These are phyloP conservation scores for Clonostachys rosea DNA, from an alignment of 2,329 filamentous ascomycete genomes.

Conservation along the genomic window DNA sequence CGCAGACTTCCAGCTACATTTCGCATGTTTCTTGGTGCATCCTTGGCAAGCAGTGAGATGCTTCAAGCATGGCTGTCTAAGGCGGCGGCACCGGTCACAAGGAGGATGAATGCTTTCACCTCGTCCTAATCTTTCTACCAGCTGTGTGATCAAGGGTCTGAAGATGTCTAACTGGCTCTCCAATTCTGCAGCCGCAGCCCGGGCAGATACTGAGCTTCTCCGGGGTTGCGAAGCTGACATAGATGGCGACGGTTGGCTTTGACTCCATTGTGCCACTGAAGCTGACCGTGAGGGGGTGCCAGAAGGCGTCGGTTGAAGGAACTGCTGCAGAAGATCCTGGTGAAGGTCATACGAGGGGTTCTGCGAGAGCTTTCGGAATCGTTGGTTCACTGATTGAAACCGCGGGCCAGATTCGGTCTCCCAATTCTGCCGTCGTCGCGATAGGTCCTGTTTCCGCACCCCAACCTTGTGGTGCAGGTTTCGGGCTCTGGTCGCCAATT, in stretches of 20 bases:
- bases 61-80: slow-evolving; percentile 79
- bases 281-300: slow-evolving; percentile 13
- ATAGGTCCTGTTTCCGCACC: slow-evolving; percentile 21
- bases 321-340: slow-evolving; percentile 52
- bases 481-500: slow-evolving; percentile 56
- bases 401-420: slow-evolving; percentile 17
- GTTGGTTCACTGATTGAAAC: slow-evolving; percentile 15
- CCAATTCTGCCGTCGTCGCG: slow-evolving; percentile 15
- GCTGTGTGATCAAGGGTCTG: slow-evolving; percentile 60
- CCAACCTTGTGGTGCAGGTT: slow-evolving; percentile 74
- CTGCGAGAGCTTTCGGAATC: background rate
- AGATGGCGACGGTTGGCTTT: slow-evolving; percentile 16
- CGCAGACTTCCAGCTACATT: slow-evolving; percentile 82
- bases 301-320: slow-evolving; percentile 17
- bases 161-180: slow-evolving; percentile 23
- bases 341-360: slow-evolving; percentile 40
- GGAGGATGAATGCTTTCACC: slow-evolving; percentile 76
- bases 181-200: background rate
- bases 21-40: slow-evolving; percentile 86
- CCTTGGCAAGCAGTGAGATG: slow-evolving; percentile 82
- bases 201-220: slow-evolving; percentile 8
- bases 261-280: slow-evolving; percentile 7
- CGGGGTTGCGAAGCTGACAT: slow-evolving; percentile 8
- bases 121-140: slow-evolving; percentile 70
- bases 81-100: slow-evolving; percentile 75